Conservation (phyloP, 1,284 basidiomycete genomes). For the Pascua guehoae region DNA sequence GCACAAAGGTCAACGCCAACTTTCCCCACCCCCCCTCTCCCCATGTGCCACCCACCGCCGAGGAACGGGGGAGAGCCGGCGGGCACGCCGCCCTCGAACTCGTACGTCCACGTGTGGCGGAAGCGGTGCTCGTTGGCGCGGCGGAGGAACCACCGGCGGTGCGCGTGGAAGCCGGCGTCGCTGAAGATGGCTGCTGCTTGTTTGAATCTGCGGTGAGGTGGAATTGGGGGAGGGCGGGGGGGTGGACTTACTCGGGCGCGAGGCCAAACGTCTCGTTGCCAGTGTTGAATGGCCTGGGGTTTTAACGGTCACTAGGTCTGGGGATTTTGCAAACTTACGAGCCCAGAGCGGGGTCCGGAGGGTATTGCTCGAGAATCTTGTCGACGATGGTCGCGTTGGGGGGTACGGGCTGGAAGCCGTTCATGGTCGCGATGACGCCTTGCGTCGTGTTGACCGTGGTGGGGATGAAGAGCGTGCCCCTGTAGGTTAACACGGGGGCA, state of each 20-base stretch:
- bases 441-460: slow-evolving; percentile 1
- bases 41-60: slow-evolving; percentile 10
- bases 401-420: slow-evolving; percentile 17
- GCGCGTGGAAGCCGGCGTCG: slow-evolving; percentile 34
- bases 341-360: slow-evolving; percentile 27
- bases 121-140: slow-evolving; percentile 25
- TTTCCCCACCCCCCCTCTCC: too few relatives aligned
- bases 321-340: background rate
- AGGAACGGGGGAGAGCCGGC: background rate
- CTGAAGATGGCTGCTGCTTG: slow-evolving; percentile 29
- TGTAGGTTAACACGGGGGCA: background rate
- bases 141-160: slow-evolving; percentile 30
- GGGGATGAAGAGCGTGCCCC: slow-evolving; percentile 17
- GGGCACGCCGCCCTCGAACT: slow-evolving; percentile 22
- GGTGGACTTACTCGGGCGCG: slow-evolving; percentile 1
- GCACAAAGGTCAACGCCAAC: background rate
- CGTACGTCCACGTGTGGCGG: slow-evolving; percentile 35
- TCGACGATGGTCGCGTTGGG: slow-evolving; percentile 14
- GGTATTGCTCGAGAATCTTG: slow-evolving; percentile 29
- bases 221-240: background rate
- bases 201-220: slow-evolving; percentile 21
- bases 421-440: background rate
- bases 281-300: slow-evolving; percentile 31
- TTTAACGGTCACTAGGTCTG: too few relatives aligned
- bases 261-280: slow-evolving; percentile 42